Conservation (phyloP, 352 stramenopile genomes). For the Phytopythium ostracodes region DNA sequence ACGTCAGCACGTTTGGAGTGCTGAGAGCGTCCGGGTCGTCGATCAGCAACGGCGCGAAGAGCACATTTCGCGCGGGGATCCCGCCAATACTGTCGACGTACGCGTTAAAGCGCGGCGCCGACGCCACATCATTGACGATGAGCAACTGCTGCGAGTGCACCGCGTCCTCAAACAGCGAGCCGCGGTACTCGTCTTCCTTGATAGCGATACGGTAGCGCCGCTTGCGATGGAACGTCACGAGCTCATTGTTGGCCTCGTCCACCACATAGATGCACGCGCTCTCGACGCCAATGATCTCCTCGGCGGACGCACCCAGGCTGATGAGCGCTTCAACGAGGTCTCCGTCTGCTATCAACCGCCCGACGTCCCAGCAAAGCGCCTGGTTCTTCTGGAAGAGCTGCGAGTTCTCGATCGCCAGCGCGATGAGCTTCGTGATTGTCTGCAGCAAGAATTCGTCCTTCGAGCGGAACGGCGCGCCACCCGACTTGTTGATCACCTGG, state of each 20-base stretch:
- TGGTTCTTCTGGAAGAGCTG: constrained; percentile 81
- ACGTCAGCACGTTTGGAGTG: not conserved
- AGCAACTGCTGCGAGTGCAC: constrained; percentile 39
- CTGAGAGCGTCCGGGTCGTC: constrained; percentile 24
- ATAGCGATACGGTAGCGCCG: constrained; percentile 54
- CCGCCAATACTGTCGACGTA: constrained; percentile 69
- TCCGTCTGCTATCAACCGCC: constrained; percentile 54
- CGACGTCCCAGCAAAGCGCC: constrained; percentile 56
- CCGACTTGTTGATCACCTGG: constrained; percentile 81
- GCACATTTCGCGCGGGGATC: constrained; percentile 41
- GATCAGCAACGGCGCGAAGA: constrained; percentile 61
- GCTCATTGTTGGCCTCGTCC: constrained; percentile 33
- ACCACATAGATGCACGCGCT: constrained; percentile 60
- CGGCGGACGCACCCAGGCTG: constrained; percentile 44
- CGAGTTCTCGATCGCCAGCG: constrained; percentile 75
- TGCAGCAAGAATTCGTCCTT: constrained; percentile 77
- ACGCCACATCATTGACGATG: constrained; percentile 58
- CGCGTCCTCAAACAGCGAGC: constrained; percentile 49
- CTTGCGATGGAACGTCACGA: constrained; percentile 73
- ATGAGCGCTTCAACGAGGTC: constrained; percentile 57
- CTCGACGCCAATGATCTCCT: constrained; percentile 75
- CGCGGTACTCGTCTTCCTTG: constrained; percentile 41
- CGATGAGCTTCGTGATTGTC: constrained; percentile 76
- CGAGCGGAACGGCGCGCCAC: constrained; percentile 64
- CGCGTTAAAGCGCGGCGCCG: constrained; percentile 41